phyloP scores from a whole-genome alignment of 257 asterid species.

The Cynanchum wilfordii region DNA sequence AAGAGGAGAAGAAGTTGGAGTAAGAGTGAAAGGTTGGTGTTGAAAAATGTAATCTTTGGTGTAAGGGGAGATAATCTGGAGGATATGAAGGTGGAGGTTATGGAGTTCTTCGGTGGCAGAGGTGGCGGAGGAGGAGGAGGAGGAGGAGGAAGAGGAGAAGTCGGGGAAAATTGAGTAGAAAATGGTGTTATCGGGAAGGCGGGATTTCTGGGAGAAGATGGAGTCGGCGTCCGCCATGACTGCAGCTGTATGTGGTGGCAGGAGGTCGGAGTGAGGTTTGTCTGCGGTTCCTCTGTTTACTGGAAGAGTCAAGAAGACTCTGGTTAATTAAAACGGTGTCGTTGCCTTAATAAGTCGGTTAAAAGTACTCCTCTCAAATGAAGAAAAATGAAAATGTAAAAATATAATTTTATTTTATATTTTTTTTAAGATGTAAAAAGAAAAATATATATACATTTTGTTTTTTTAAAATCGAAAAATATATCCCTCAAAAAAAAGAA shows the following conservation, averaged over 20 bases:
- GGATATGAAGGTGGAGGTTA: constrained; percentile 63
- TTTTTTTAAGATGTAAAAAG: too few relatives aligned
- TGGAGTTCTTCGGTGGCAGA: constrained; percentile 47
- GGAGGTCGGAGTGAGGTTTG: background rate
- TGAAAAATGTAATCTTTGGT: constrained; percentile 66
- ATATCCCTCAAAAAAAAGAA: too few relatives aligned
- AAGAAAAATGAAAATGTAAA: too few relatives aligned
- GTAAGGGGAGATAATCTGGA: constrained; percentile 41
- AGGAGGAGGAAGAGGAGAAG: constrained; percentile 28
- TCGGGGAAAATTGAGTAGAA: constrained; percentile 71
- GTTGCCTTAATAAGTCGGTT: too few relatives aligned
- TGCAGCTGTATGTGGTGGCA: background rate
- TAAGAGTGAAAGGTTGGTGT: constrained; percentile 70
- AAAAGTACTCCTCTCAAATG: too few relatives aligned
- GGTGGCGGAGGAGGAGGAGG: constrained; percentile 13
- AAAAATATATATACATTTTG: too few relatives aligned
- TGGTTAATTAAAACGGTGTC: too few relatives aligned
- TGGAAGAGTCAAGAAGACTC: too few relatives aligned
- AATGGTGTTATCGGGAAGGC: constrained; percentile 71
- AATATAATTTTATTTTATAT: too few relatives aligned
- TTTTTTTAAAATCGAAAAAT: too few relatives aligned
- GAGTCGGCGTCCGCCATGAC: constrained; percentile 20
- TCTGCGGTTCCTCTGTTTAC: too few relatives aligned
- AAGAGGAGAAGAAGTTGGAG: constrained; percentile 29
- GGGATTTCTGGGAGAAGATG: constrained; percentile 44